These are phyloP conservation scores for Chytriomyces sp. DNA, from an alignment of 192 early-diverging fungal genomes.

Conservation along the genomic window DNA sequence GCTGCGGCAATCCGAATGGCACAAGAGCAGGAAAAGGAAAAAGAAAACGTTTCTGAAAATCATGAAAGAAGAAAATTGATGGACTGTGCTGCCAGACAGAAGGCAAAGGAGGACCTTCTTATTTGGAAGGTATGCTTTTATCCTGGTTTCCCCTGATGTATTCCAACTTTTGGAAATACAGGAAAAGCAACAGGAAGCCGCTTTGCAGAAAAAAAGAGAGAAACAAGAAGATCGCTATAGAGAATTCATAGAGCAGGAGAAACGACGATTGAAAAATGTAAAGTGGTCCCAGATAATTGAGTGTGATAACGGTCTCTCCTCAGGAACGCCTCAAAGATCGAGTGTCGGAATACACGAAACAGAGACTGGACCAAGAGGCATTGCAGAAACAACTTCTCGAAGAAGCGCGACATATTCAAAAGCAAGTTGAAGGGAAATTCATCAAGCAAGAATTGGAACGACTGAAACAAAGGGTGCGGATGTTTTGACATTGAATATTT, in stretches of 20 bases:
- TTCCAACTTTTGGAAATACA: not conserved
- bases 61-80: not conserved
- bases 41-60: not conserved
- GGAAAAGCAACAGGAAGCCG: slow-evolving; percentile 10
- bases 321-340: not conserved
- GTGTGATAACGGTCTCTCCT: not conserved
- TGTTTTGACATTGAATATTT: not conserved
- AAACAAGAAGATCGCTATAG: not conserved
- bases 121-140: slow-evolving; percentile 13
- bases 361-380: slow-evolving; percentile 13
- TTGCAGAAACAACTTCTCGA: slow-evolving; percentile 7
- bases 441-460: slow-evolving; percentile 10
- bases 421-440: not conserved
- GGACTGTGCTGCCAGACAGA: not conserved
- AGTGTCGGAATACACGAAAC: slow-evolving; percentile 1
- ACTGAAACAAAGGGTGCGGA: slow-evolving; percentile 3
- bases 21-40: not conserved
- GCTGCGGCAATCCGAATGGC: not conserved
- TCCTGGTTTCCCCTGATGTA: not conserved
- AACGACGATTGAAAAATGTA: slow-evolving; percentile 4
- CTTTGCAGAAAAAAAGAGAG: not conserved
- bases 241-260: not conserved
- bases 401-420: not conserved
- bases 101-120: not conserved
- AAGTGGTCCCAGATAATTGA: not conserved